Evolutionary conservation across 139 green algal species (phyloP), one percentile per base, ranked within the genome.

Genomic region (Protoeuglena noctilucae): DNA sequence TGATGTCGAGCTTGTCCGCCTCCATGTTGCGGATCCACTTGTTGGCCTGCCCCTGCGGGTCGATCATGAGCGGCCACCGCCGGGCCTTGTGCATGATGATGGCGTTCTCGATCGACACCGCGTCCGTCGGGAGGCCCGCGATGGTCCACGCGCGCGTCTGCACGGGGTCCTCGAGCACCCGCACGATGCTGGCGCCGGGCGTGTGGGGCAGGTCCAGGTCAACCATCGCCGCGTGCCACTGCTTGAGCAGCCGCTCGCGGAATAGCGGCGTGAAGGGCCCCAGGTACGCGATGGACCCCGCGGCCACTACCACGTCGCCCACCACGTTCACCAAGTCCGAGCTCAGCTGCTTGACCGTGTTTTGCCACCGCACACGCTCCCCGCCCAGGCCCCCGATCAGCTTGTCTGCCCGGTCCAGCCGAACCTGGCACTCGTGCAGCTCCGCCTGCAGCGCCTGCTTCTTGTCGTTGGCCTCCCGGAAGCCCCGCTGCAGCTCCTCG

Each of bases 1-100:
- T 77, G 2, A 90, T 60, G 39, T 90, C 81, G 28, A 90, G 65
- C 17, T 25, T 61, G 19, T 82, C 79, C 21, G 66, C 62, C 59
- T 85, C 69, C 74, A 86, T 82, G 70, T 81, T 81, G 63, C 80
- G 85, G 49, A 88, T 70, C 81, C 81, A 90, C 45, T 71, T 71
- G 70, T 86, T 86, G 61, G 81, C 81, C 57, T 88, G 79, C 28
- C 72, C 78, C 62, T 85, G 77, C 3, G 79, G 79, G 64, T 87
- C 79, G 53, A 87, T 87, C 74, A 85, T 83, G 6, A 87, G 69
- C 24, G 79, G 79, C 79, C 79, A 87, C 12, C 78, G 66, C 4
- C 79, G 62, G n/a, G 74, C 72, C 63, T 82, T 83, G 58, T 51
- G 70, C 50, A 87, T 70, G 64, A 87, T 85, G 71, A 87, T 87